Conservation (phyloP, 805 yeast species). For the Wickerhamiella slavikovae region DNA sequence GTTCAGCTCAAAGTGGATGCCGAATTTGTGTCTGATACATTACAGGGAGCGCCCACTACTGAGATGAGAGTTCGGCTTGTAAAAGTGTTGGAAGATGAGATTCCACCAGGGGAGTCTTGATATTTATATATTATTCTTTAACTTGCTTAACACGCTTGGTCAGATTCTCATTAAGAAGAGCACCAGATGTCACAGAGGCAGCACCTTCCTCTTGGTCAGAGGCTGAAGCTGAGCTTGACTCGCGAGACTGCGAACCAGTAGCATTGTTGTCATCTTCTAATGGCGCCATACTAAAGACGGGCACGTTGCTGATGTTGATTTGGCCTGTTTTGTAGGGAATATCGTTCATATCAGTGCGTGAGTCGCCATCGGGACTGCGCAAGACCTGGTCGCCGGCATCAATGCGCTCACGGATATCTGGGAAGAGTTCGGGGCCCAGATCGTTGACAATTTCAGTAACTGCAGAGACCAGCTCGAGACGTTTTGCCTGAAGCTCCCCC, state of each 20-base stretch:
- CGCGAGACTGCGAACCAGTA: too few species aligned
- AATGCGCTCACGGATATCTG: slow-evolving; percentile 37
- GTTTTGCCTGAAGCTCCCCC: slow-evolving; percentile 32
- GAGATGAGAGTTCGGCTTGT: slow-evolving; percentile 57
- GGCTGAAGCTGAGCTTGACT: too few species aligned
- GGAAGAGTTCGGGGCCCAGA: slow-evolving; percentile 68
- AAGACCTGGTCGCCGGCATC: slow-evolving; percentile 7
- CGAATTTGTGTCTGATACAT: slow-evolving; percentile 52
- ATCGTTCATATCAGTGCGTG: slow-evolving; percentile 11
- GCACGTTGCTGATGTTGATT: slow-evolving; percentile 11
- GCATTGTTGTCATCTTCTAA: too few species aligned
- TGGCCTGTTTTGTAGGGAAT: slow-evolving; percentile 9
- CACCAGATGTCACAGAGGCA: background rate
- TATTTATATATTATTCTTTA: too few species aligned
- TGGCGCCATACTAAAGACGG: slow-evolving; percentile 9
- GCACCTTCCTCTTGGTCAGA: background rate
- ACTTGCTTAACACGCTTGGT: too few species aligned
- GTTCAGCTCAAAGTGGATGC: slow-evolving; percentile 85
- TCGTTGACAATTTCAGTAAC: slow-evolving; percentile 65
- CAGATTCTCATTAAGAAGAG: slow-evolving; percentile 1
- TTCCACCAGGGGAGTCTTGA: slow-evolving; percentile 89
- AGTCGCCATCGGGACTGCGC: slow-evolving; percentile 7
- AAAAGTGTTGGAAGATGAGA: slow-evolving; percentile 69
- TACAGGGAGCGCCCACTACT: slow-evolving; percentile 67
- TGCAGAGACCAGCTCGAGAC: slow-evolving; percentile 43